phyloP scores from a whole-genome alignment of 2,329 filamentous ascomycete genomes.

The Balansia obtecta region DNA sequence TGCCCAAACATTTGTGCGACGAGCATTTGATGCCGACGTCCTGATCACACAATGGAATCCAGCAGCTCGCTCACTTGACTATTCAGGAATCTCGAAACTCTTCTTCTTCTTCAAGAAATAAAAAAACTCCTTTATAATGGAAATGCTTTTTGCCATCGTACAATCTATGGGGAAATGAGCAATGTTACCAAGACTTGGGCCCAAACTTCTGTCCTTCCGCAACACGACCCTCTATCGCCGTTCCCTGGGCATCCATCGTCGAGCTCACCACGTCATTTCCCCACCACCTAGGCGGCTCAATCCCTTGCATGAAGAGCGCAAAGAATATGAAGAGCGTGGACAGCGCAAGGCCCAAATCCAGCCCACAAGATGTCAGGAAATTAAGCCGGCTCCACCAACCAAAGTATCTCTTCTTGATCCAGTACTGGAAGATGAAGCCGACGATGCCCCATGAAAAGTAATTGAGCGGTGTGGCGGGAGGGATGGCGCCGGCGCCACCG shows the following conservation, averaged over 20 bases:
- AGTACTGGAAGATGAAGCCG: constrained; percentile 58
- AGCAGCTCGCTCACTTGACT: not conserved
- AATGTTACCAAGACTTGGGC: constrained; percentile 36
- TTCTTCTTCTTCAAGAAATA: too few relatives aligned
- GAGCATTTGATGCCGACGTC: not conserved
- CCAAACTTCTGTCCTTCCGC: constrained; percentile 47
- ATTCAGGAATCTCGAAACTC: not conserved
- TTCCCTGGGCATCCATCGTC: constrained; percentile 50
- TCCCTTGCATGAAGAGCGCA: constrained; percentile 50
- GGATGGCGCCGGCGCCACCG: constrained; percentile 44
- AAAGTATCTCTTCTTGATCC: constrained; percentile 49
- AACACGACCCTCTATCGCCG: constrained; percentile 43
- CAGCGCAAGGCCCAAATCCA: constrained; percentile 57
- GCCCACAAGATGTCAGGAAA: constrained; percentile 56
- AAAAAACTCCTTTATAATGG: too few relatives aligned
- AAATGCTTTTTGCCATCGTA: too few relatives aligned
- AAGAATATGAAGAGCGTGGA: constrained; percentile 60
- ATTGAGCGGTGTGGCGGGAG: constrained; percentile 59
- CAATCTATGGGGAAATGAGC: too few relatives aligned
- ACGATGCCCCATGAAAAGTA: constrained; percentile 64
- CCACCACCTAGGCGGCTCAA: constrained; percentile 56
- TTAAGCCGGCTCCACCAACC: constrained; percentile 66
- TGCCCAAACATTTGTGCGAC: not conserved
- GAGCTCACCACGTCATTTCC: constrained; percentile 45
- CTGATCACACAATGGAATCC: not conserved